phyloP scores from a whole-genome alignment of 352 stramenopile species.

The Globisporangium lucens region DNA sequence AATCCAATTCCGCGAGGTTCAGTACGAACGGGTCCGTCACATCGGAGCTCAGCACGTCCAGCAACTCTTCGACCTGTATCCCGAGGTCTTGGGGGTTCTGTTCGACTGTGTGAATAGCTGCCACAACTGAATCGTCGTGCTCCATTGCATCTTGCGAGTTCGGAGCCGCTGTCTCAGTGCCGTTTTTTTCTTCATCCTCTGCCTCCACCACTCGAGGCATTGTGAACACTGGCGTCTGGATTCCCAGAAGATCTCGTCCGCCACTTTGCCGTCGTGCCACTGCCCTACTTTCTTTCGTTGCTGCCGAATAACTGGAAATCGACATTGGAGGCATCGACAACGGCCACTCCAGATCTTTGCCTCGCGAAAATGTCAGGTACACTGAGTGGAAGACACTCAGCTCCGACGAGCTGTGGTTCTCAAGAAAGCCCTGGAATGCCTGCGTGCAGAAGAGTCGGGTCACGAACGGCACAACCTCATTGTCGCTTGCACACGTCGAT shows the following conservation, averaged over 20 bases:
- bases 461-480: conserved; percentile 62
- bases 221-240: conserved; percentile 27
- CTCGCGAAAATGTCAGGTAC: conserved; percentile 57
- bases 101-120: neutral
- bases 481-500: conserved; percentile 48
- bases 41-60: conserved; percentile 18
- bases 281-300: neutral
- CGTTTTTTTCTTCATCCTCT: neutral
- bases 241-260: neutral
- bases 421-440: conserved; percentile 77
- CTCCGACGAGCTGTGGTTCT: conserved; percentile 68
- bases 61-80: conserved; percentile 30
- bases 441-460: conserved; percentile 71
- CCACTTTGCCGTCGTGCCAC: neutral
- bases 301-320: conserved; percentile 13
- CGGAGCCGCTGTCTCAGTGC: neutral
- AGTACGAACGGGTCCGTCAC: conserved; percentile 29
- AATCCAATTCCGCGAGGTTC: conserved; percentile 19
- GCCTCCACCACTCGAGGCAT: conserved; percentile 9
- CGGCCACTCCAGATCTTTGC: conserved; percentile 53
- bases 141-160: conserved; percentile 20
- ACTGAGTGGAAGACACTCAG: conserved; percentile 77
- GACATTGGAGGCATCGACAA: conserved; percentile 30
- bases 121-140: conserved; percentile 10
- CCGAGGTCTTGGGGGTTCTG: conserved; percentile 17